Conservation (phyloP, 208 protist species). For the Crithidia sp. region DNA sequence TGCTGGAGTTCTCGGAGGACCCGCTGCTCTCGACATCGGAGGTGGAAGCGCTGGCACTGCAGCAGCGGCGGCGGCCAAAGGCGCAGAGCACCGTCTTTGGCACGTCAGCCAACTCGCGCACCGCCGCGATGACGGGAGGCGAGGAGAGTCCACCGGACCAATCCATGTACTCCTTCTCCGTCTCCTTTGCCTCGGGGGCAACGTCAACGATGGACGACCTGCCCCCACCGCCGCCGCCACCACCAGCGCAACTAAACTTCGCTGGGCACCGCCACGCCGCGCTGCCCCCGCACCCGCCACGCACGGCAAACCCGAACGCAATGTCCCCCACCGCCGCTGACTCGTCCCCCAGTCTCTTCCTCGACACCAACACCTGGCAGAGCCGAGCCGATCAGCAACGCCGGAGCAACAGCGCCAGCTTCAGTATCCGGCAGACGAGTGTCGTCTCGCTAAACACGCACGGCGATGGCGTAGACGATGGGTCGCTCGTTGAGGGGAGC, state of each 20-base stretch:
- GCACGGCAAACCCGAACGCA: not conserved
- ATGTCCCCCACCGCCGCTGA: not conserved
- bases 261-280: too few species aligned
- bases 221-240: constrained; percentile 19
- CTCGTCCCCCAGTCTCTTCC: constrained; percentile 2
- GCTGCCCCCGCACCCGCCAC: too few species aligned
- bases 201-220: constrained; percentile 11
- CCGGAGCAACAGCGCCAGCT: constrained; percentile 7
- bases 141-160: constrained; percentile 1
- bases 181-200: constrained; percentile 5
- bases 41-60: not conserved
- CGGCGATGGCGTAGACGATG: not conserved
- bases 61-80: not conserved
- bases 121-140: not conserved
- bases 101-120: not conserved
- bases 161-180: constrained; percentile 14
- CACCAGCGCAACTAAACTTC: constrained; percentile 15
- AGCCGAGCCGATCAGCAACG: not conserved
- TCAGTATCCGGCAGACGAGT: constrained; percentile 8
- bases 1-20: constrained; percentile 12
- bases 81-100: not conserved
- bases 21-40: not conserved
- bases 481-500: not conserved
- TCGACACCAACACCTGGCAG: constrained; percentile 7
- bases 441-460: not conserved